These are phyloP conservation scores for Cryptococcus sp. DNA, from an alignment of 1,284 basidiomycete genomes.

Conservation along the genomic window DNA sequence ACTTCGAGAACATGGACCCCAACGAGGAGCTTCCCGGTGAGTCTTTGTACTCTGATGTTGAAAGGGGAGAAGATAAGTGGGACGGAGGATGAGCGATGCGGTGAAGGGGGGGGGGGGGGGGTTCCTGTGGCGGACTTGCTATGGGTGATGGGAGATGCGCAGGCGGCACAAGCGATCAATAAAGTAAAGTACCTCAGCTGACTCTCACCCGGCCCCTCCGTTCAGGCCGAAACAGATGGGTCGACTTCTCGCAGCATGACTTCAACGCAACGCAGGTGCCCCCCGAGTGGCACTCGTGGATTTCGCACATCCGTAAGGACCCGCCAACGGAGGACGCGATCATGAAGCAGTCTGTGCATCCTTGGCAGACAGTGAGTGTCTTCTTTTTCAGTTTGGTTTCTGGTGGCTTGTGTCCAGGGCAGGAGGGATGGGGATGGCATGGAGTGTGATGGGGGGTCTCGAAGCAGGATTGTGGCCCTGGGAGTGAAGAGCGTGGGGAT, in stretches of 20 bases:
- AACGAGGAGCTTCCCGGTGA: constrained; percentile 80
- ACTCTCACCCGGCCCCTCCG: background rate
- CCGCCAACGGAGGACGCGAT: constrained; percentile 72
- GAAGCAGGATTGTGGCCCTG: too few species aligned
- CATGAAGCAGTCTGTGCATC: constrained; percentile 63
- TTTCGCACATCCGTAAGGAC: constrained; percentile 79
- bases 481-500: too few species aligned
- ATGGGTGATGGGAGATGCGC: background rate
- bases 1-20: constrained; percentile 82
- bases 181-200: background rate
- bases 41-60: constrained; percentile 24
- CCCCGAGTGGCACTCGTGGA: constrained; percentile 92
- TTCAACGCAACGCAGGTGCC: constrained; percentile 86
- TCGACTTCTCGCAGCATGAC: constrained; percentile 84
- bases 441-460: too few species aligned
- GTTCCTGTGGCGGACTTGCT: background rate
- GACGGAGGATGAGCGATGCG: background rate
- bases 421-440: background rate
- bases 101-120: background rate
- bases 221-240: constrained; percentile 85
- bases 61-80: background rate
- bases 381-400: background rate
- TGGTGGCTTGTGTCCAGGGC: background rate
- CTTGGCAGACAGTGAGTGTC: constrained; percentile 77
- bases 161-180: too few species aligned